Percentiles rank a stretch among this genome's conserved stretches.
Conservation (phyloP, 2,329 filamentous ascomycete species). For the Colletotrichum siamense region DNA sequence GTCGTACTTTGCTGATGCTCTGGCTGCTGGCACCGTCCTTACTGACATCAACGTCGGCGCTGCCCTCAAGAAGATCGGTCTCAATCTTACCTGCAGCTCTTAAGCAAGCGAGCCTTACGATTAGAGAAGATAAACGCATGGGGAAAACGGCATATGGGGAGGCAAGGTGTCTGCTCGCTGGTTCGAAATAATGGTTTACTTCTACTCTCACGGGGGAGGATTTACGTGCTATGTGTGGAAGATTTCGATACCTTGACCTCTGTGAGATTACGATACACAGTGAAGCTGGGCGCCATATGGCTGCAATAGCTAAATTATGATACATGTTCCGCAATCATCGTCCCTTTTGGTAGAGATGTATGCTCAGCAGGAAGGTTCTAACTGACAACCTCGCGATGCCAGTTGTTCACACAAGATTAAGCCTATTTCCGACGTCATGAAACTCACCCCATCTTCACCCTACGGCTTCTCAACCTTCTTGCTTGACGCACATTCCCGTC, state of each 20-base stretch:
- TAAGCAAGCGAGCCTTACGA: neutral
- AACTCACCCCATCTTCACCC: neutral
- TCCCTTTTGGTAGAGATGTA: neutral
- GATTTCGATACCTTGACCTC: neutral
- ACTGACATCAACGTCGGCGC: conserved; percentile 56
- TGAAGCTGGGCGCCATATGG: neutral
- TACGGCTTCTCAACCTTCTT: neutral
- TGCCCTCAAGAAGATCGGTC: conserved; percentile 24
- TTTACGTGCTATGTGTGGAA: neutral
- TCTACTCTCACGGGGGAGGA: neutral
- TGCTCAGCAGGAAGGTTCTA: neutral
- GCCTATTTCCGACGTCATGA: neutral
- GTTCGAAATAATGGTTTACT: neutral
- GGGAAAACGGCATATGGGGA: neutral
- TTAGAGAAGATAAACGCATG: neutral
- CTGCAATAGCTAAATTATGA: neutral
- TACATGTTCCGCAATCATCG: neutral
- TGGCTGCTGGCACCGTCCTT: conserved; percentile 55
- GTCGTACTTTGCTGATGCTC: conserved; percentile 60
- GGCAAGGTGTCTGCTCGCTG: neutral
- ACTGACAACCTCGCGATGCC: neutral
- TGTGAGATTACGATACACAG: neutral
- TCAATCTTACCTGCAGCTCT: conserved; percentile 18
- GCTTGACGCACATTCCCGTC: neutral
- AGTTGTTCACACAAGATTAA: neutral